Evolutionary conservation across 1,284 basidiomycete species (phyloP).

Genomic region (Pterula multifida): DNA sequence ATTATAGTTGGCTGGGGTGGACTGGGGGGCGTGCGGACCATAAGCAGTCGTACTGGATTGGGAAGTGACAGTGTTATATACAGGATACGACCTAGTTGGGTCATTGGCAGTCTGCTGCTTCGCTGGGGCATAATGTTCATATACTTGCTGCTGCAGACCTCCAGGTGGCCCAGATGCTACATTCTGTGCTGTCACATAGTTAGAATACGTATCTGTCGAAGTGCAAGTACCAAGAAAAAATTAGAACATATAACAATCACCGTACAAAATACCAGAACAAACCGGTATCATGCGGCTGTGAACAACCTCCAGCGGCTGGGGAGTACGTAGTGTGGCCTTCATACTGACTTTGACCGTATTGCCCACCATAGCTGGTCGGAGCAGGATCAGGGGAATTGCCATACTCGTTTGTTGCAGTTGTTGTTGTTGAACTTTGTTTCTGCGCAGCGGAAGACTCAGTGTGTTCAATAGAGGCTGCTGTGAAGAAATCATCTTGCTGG

Average conservation of each 20-base stretch:
- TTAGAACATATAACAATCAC: not conserved
- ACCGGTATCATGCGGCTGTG: not conserved
- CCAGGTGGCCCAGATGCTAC: not conserved
- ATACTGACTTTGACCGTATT: not conserved
- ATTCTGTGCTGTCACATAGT: not conserved
- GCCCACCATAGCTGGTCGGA: not conserved
- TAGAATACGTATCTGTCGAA: not conserved
- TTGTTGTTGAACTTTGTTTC: not conserved
- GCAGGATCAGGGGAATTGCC: not conserved
- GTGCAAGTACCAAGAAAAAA: not conserved
- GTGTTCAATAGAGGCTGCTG: not conserved
- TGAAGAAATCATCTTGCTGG: not conserved
- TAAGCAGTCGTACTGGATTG: slow-evolving; percentile 2
- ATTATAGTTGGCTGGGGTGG: not conserved
- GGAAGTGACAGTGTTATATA: slow-evolving; percentile 10
- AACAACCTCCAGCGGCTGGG: not conserved
- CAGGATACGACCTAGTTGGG: slow-evolving; percentile 1
- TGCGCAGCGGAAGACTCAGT: not conserved
- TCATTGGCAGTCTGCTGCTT: slow-evolving; percentile 12
- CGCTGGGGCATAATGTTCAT: slow-evolving; percentile 22
- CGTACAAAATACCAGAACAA: not conserved
- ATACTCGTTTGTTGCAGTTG: not conserved
- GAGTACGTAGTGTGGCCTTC: not conserved
- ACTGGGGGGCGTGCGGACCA: not conserved
- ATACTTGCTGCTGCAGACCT: slow-evolving; percentile 3